phyloP scores from a whole-genome alignment of 768 basidiomycete species.

The Termitomyces sp. region DNA sequence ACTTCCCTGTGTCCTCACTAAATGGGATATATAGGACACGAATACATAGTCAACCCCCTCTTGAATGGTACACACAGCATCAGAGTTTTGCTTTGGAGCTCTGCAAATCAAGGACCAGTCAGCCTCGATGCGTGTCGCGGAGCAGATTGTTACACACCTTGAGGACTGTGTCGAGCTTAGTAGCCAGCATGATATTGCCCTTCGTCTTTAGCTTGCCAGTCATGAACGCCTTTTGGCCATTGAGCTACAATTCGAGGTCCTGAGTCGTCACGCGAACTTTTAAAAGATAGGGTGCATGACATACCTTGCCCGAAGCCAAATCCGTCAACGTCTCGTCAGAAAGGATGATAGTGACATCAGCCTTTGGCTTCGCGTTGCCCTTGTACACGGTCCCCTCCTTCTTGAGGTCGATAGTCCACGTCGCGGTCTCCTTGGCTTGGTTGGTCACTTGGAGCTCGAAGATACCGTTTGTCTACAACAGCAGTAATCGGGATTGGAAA shows the following conservation, averaged over 20 bases:
- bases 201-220: conserved; percentile 89
- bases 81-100: conserved; percentile 44
- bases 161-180: conserved; percentile 82
- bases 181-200: conserved; percentile 92
- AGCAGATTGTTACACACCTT: conserved; percentile 45
- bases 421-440: conserved; percentile 60
- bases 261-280: background rate
- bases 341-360: conserved; percentile 80
- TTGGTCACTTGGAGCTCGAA: conserved; percentile 85
- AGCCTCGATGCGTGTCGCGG: background rate
- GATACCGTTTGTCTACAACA: conserved; percentile 74
- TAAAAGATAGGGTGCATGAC: background rate
- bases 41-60: background rate
- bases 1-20: background rate
- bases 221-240: conserved; percentile 96
- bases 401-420: conserved; percentile 95
- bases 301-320: conserved; percentile 71
- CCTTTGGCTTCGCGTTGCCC: conserved; percentile 67
- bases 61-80: conserved; percentile 2
- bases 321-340: conserved; percentile 72
- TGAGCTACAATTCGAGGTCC: conserved; percentile 44
- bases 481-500: background rate
- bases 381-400: conserved; percentile 74
- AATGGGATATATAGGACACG: conserved; percentile 3
- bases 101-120: background rate